Base-by-base conservation (phyloP, 2,329 filamentous ascomycete species). In the Nigrospora oryzae region DNA sequence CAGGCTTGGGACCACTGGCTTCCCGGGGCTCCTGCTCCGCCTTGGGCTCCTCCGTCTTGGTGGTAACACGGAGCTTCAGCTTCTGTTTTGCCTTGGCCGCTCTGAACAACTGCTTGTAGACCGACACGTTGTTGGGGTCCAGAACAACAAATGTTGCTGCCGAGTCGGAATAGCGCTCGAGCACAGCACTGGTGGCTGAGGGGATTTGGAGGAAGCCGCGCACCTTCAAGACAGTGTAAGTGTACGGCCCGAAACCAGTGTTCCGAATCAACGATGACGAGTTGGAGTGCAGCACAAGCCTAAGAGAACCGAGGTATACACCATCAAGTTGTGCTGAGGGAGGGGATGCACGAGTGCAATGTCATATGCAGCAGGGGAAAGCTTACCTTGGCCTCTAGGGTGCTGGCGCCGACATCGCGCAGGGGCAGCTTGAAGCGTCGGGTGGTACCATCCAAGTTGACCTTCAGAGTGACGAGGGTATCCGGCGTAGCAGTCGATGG, bases 51-150 rank as follows among this genome's bases (percentile, higher is more conserved):
- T 61, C 46, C 37, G 46, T 51, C 36, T 63, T 61, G 32, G 75
- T 57, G 14, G 79, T 83, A 34, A 86, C 84, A 53, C 82, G 87
- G 48, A 98, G 79, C 66, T 93, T 90, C 55, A 98, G 83, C 82
- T 97, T 98, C 53, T 90, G 82, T 76, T 98, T 98, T 34, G 93
- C 93, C 73, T 96, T 98, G 52, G 93, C 93, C 53, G 93, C 93
- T 58, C 93, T 85, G 63, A 93, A 91, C 36, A 98, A 83, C 63
- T 96, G 93, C 74, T 96, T 97, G 75, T 95, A 98, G 58, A 95
- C 87, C 38, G 86, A 75, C 10, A 78, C 68, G 60, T 95, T 94
- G 61, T 74, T 73, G 50, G 81, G 73, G 63, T 95, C 85, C 48
- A 98, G 83, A 38, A 78, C 74, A 53, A 97, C 79, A 66, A 86